Conservation (phyloP, 2,329 filamentous ascomycete species). For the Aspergillus sp. region DNA sequence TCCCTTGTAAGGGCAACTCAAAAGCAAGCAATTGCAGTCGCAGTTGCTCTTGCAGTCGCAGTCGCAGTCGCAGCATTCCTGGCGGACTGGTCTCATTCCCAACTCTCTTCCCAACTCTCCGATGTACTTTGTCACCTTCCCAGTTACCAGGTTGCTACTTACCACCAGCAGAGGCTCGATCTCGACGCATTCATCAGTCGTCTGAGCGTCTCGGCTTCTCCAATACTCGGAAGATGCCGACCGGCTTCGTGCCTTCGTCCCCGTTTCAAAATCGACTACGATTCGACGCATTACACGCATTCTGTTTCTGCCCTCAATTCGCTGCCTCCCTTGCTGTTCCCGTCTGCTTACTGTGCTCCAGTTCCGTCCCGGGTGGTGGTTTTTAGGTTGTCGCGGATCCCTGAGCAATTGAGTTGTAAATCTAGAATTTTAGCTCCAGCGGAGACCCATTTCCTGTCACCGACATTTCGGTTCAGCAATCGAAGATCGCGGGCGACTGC, state of each 20-base stretch:
- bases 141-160: neutral
- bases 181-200: neutral
- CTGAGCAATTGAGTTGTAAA: constrained; percentile 1
- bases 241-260: neutral
- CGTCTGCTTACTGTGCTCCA: neutral
- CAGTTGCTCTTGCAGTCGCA: no score
- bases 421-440: constrained; percentile 1
- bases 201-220: neutral
- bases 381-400: neutral
- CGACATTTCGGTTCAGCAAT: constrained; percentile 17
- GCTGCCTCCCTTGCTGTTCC: neutral
- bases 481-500: constrained; percentile 8
- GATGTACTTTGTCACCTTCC: neutral
- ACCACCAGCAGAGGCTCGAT: neutral
- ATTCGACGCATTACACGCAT: neutral
- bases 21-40: neutral
- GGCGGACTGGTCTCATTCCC: neutral
- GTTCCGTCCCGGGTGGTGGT: neutral
- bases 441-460: constrained; percentile 15
- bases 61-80: neutral
- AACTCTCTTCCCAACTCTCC: neutral
- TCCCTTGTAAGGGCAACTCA: neutral
- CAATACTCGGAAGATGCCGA: constrained; percentile 10
- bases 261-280: neutral
- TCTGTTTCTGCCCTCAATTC: neutral